phyloP scores from a whole-genome alignment of 352 stramenopile genomes.

The Aphanomyces invadans region DNA sequence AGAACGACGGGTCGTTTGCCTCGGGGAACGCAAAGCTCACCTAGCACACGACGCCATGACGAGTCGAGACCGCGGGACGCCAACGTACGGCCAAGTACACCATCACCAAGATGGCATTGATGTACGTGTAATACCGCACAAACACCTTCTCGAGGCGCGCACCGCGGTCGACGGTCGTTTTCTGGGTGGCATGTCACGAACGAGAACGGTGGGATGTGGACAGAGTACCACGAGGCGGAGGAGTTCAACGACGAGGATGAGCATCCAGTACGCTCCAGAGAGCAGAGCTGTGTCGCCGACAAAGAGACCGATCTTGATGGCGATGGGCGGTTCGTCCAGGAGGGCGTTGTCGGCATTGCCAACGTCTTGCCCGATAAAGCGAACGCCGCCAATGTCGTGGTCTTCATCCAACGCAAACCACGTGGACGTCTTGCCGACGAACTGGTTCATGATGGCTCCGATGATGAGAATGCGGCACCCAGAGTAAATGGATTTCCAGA shows the following conservation, averaged over 20 bases:
- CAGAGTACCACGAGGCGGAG: neutral
- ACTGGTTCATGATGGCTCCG: neutral
- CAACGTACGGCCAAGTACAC: slow-evolving; percentile 13
- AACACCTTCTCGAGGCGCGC: neutral
- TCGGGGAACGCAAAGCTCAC: neutral
- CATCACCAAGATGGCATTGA: neutral
- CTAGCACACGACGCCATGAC: too few relatives aligned
- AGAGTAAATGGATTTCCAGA: slow-evolving; percentile 14
- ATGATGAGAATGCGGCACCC: neutral
- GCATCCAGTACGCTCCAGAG: slow-evolving; percentile 14
- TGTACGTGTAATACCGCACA: neutral
- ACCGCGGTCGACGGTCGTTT: slow-evolving; percentile 18
- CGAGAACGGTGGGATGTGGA: neutral
- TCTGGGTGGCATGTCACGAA: slow-evolving; percentile 2
- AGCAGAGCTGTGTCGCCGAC: slow-evolving; percentile 10
- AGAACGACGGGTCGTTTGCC: neutral
- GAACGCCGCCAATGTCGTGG: slow-evolving; percentile 12
- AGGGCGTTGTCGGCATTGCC: neutral
- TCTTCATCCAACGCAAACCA: slow-evolving; percentile 3
- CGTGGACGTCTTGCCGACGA: neutral
- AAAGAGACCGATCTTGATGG: neutral
- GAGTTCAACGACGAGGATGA: slow-evolving; percentile 16
- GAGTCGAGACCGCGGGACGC: too few relatives aligned
- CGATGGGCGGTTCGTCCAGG: neutral
- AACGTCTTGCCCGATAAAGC: neutral